Evolutionary conservation across 805 yeast species (phyloP), one percentile per base, ranked within the genome.

Genomic region (Komagataella phaffii): DNA sequence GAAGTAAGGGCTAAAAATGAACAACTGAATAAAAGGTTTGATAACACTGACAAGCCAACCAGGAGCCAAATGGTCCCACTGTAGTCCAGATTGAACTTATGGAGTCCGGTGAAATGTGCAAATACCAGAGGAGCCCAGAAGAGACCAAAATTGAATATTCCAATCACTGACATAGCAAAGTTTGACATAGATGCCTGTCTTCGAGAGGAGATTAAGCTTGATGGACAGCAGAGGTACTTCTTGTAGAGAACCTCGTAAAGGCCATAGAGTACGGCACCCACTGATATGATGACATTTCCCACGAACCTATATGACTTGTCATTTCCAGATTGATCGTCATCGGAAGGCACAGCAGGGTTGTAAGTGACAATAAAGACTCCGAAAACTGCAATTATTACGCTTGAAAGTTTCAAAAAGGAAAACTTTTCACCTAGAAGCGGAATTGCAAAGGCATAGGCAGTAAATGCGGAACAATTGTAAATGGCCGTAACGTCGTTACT

Each of bases 401-500:
- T 78, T 24, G 71, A 59, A 7, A 79, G 72, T 64, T 88, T 88
- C 50, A 77, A 59, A 71, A 78, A 71, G 3, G 82, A 76, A 59
- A 87, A 79, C 49, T 65, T 69, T 59, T 88, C 96, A 40, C 77
- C 69, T 50, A 88, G 69, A 18, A 88, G 64, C 1, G 89, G 86
- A 24, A 88, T 81, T 3, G 95, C 88, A 65, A 88, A 88, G 14
- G 86, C 77, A 60, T 88, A 83, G 0, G 96, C 96, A 3, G 90
- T 83, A 63, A 88, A 88, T 0, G 96, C 95, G 14, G 91, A 83
- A 62, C 93, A 87, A 68, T 88, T 88, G 68, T 88, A 88, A 54
- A 88, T 88, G 3, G 96, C 96, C 2, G 96, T 88, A 44, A 88
- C 84, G 59, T 88, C 96, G 3, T 88, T 74, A 0, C 95, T 88